A percentile compares a stretch with the other conserved stretches of the same genome.
phyloP scores from a whole-genome alignment of 2,329 filamentous ascomycete genomes.

The Helotiales sp. region DNA sequence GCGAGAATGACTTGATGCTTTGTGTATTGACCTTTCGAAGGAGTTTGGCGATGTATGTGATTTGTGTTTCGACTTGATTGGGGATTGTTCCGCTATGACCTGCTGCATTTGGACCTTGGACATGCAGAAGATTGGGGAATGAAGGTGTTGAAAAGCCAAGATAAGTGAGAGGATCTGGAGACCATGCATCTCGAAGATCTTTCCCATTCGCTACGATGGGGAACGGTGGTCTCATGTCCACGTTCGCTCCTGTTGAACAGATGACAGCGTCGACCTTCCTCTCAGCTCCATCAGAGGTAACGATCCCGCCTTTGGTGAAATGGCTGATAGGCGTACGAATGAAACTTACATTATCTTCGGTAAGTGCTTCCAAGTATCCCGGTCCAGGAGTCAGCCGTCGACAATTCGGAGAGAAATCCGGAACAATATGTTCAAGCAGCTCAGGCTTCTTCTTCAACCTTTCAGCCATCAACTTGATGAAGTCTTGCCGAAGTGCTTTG shows the following conservation, averaged over 20 bases:
- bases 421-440: slow-evolving; percentile 41
- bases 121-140: slow-evolving; percentile 70
- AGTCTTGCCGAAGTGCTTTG: slow-evolving; percentile 42
- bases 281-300: slow-evolving; percentile 60
- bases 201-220: slow-evolving; percentile 59
- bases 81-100: slow-evolving; percentile 70
- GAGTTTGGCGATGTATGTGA: slow-evolving; percentile 68
- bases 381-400: slow-evolving; percentile 52
- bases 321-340: slow-evolving; percentile 60
- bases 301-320: slow-evolving; percentile 64
- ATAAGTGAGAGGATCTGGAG: slow-evolving; percentile 66
- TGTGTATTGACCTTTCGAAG: slow-evolving; percentile 70
- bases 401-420: slow-evolving; percentile 51
- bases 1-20: slow-evolving; percentile 66
- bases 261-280: slow-evolving; percentile 68
- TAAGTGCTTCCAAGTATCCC: slow-evolving; percentile 69
- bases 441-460: slow-evolving; percentile 50
- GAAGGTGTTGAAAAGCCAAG: slow-evolving; percentile 66
- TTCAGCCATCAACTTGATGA: slow-evolving; percentile 47
- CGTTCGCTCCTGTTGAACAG: slow-evolving; percentile 71
- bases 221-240: slow-evolving; percentile 63
- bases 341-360: slow-evolving; percentile 65
- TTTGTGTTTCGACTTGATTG: slow-evolving; percentile 67
- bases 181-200: slow-evolving; percentile 62
- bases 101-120: slow-evolving; percentile 64